Conservation (phyloP, 805 yeast species). For the Candida railenensis region DNA sequence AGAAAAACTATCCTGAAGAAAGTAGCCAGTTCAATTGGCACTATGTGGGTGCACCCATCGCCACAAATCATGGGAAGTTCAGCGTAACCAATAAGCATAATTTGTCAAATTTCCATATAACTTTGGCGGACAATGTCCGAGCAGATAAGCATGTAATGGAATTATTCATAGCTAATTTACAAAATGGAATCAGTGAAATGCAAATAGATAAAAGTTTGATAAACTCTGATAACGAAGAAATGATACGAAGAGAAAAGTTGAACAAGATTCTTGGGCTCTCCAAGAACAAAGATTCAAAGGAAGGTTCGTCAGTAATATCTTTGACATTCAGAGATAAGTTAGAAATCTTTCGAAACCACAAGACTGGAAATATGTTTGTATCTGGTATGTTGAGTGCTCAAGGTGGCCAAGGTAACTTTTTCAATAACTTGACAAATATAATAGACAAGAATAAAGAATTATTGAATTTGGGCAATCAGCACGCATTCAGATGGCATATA, state of each 20-base stretch:
- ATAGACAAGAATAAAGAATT: not conserved
- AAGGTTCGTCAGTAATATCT: not conserved
- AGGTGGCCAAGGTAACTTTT: slow-evolving; percentile 3
- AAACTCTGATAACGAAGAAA: slow-evolving; percentile 7
- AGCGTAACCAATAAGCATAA: slow-evolving; percentile 9
- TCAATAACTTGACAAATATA: not conserved
- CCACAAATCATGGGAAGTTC: slow-evolving; percentile 7
- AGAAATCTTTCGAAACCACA: slow-evolving; percentile 1
- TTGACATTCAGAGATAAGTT: not conserved
- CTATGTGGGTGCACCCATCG: slow-evolving; percentile 7
- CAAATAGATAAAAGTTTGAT: slow-evolving; percentile 4
- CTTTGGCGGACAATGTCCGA: slow-evolving; percentile 10
- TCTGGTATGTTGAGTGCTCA: not conserved
- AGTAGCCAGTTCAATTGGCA: slow-evolving; percentile 11
- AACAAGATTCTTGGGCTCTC: slow-evolving; percentile 5
- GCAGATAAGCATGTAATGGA: slow-evolving; percentile 10
- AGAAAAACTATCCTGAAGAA: slow-evolving; percentile 3
- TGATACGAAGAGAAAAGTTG: slow-evolving; percentile 6
- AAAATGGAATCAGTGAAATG: slow-evolving; percentile 3
- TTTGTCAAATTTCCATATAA: slow-evolving; percentile 11
- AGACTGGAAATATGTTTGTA: slow-evolving; percentile 4
- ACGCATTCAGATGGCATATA: not conserved
- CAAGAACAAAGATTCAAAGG: not conserved
- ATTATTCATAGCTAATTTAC: slow-evolving; percentile 9
- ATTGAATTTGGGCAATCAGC: not conserved